Percentiles rank a stretch among this genome's conserved stretches.
phyloP scores from a whole-genome alignment of 2,329 filamentous ascomycete genomes.

The Neocucurbitaria cava region DNA sequence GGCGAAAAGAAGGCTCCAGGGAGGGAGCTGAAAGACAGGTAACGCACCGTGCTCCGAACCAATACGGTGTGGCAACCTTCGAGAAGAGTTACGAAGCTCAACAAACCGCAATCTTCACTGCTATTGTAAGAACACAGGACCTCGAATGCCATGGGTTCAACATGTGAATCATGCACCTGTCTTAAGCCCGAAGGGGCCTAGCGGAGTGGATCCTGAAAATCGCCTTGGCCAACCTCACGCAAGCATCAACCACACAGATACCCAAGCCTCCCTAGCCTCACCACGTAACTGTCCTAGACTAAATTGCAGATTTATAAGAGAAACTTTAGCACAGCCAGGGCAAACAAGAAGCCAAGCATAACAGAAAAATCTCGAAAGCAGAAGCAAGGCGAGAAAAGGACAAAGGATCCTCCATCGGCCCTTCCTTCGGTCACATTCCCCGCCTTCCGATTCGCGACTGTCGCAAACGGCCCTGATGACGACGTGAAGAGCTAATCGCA shows the following conservation, averaged over 20 bases:
- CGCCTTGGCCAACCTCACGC: conserved; percentile 27
- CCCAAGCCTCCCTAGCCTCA: conserved; percentile 30
- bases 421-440: conserved; percentile 40
- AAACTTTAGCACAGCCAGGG: conserved; percentile 26
- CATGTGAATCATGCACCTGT: conserved; percentile 12
- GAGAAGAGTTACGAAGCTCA: conserved; percentile 8
- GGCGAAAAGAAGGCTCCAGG: not conserved
- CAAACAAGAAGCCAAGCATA: conserved; percentile 12
- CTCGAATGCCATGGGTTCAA: conserved; percentile 9
- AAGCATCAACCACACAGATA: conserved; percentile 32
- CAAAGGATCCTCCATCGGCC: conserved; percentile 31
- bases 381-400: conserved; percentile 13
- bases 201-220: conserved; percentile 24
- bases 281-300: conserved; percentile 21
- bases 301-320: conserved; percentile 32
- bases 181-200: conserved; percentile 3
- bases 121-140: conserved; percentile 12
- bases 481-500: conserved; percentile 38
- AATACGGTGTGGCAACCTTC: conserved; percentile 10
- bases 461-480: conserved; percentile 39
- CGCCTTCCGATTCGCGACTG: conserved; percentile 40
- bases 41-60: not conserved
- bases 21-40: not conserved
- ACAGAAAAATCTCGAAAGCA: conserved; percentile 21
- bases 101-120: conserved; percentile 5